phyloP scores from a whole-genome alignment of 2,329 filamentous ascomycete genomes.

The Aspergillus transmontanensis region DNA sequence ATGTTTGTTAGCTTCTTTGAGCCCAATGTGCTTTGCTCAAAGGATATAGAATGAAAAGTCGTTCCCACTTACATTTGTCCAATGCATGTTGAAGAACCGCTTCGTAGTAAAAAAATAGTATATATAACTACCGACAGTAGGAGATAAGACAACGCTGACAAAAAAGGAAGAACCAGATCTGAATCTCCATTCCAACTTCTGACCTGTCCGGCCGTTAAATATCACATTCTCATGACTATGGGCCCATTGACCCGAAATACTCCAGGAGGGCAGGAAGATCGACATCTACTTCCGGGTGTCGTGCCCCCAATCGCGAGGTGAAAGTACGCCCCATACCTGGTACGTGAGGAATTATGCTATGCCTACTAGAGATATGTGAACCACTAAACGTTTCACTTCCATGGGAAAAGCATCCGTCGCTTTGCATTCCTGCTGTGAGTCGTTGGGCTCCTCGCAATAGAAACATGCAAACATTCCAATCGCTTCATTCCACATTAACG shows the following conservation, averaged over 20 bases:
- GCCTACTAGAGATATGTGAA: background rate
- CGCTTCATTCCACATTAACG: background rate
- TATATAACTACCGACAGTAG: background rate
- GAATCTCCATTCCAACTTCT: background rate
- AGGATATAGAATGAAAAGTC: background rate
- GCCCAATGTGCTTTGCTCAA: slow-evolving; percentile 43
- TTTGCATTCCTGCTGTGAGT: background rate
- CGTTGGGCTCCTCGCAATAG: background rate
- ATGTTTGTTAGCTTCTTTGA: slow-evolving; percentile 42
- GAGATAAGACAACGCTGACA: background rate
- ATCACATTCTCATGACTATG: background rate
- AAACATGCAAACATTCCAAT: background rate
- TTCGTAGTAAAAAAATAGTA: background rate
- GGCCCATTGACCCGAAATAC: background rate
- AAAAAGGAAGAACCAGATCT: too few species aligned
- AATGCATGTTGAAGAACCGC: slow-evolving; percentile 4
- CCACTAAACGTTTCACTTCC: background rate
- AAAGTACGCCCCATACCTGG: background rate
- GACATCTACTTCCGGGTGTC: background rate
- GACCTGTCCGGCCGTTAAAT: background rate
- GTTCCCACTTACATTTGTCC: slow-evolving; percentile 8
- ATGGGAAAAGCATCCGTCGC: background rate
- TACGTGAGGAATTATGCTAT: background rate
- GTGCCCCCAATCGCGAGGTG: background rate
- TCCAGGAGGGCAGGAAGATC: background rate